Percentiles rank a stretch among this genome's conserved stretches.
Conservation (phyloP, 805 yeast species). For the Kuraishia floccosa region DNA sequence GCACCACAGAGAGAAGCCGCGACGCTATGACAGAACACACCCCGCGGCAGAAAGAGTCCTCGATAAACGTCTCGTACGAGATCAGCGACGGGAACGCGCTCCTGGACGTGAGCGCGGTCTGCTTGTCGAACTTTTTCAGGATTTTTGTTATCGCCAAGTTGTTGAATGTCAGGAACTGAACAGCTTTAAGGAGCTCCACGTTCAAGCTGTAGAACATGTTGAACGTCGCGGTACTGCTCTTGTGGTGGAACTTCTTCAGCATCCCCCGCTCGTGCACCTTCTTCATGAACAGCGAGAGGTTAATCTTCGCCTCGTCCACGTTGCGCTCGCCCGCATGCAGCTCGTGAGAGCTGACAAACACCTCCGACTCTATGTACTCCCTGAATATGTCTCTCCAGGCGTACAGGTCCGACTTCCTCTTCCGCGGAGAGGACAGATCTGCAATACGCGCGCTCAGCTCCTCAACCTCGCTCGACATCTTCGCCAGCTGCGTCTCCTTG, state of each 20-base stretch:
- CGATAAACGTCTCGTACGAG: constrained; percentile 28
- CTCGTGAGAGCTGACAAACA: constrained; percentile 46
- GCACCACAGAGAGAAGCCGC: constrained; percentile 43
- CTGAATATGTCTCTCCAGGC: constrained; percentile 63
- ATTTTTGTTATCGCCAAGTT: constrained; percentile 56
- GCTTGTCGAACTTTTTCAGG: constrained; percentile 67
- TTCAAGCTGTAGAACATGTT: constrained; percentile 41
- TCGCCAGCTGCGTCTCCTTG: constrained; percentile 27
- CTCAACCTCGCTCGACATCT: constrained; percentile 29
- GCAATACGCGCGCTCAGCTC: constrained; percentile 26
- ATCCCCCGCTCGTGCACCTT: constrained; percentile 25
- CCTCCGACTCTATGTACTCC: constrained; percentile 53
- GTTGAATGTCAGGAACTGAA: constrained; percentile 53
- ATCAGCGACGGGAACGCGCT: constrained; percentile 32
- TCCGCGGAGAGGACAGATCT: constrained; percentile 25
- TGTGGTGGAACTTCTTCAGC: constrained; percentile 30
- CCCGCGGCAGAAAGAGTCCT: constrained; percentile 39
- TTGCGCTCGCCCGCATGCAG: constrained; percentile 30
- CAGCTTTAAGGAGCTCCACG: constrained; percentile 38
- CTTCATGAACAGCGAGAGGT: constrained; percentile 27
- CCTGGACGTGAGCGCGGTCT: constrained; percentile 43
- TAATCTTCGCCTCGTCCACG: constrained; percentile 30
- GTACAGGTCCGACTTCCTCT: constrained; percentile 42
- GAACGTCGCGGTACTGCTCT: constrained; percentile 32
- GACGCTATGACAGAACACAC: constrained; percentile 45